Conservation (phyloP, 768 basidiomycete species). For the Leucocoprinus leucothites region DNA sequence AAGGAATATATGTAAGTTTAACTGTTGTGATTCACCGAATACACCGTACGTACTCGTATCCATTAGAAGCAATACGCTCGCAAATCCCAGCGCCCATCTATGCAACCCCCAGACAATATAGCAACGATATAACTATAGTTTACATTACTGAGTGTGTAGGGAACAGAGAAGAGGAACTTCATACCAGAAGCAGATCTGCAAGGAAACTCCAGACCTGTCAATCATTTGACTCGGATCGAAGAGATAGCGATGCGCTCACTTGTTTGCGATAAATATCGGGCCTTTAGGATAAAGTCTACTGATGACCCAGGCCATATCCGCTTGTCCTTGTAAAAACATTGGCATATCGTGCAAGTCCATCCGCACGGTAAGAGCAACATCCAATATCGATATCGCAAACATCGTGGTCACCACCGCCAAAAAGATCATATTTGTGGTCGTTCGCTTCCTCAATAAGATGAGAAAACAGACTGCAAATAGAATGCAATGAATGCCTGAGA, state of each 20-base stretch:
- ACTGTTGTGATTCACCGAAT: too few relatives aligned
- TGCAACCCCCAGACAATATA: slow-evolving; percentile 35
- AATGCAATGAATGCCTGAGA: slow-evolving; percentile 31
- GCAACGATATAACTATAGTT: slow-evolving; percentile 28
- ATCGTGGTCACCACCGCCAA: slow-evolving; percentile 28
- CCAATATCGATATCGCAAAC: slow-evolving; percentile 32
- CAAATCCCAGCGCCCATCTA: slow-evolving; percentile 24
- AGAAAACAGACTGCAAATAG: slow-evolving; percentile 32
- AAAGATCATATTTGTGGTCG: slow-evolving; percentile 23
- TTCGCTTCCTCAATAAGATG: slow-evolving; percentile 25
- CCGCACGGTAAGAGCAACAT: slow-evolving; percentile 26
- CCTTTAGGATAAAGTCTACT: slow-evolving; percentile 27
- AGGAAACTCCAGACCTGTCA: too few relatives aligned
- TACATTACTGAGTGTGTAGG: too few relatives aligned
- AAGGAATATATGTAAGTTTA: too few relatives aligned
- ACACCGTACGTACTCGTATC: slow-evolving; percentile 26
- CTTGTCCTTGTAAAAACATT: slow-evolving; percentile 23
- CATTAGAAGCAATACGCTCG: slow-evolving; percentile 26
- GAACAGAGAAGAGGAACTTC: too few relatives aligned
- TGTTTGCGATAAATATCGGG: slow-evolving; percentile 34
- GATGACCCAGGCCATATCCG: slow-evolving; percentile 17
- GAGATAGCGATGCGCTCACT: slow-evolving; percentile 22
- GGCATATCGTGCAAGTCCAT: slow-evolving; percentile 15
- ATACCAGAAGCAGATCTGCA: too few relatives aligned
- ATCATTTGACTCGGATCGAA: neutral